These are phyloP conservation scores for Taiozyma sp. DNA, from an alignment of 1,139 yeast species.

Conservation along the genomic window DNA sequence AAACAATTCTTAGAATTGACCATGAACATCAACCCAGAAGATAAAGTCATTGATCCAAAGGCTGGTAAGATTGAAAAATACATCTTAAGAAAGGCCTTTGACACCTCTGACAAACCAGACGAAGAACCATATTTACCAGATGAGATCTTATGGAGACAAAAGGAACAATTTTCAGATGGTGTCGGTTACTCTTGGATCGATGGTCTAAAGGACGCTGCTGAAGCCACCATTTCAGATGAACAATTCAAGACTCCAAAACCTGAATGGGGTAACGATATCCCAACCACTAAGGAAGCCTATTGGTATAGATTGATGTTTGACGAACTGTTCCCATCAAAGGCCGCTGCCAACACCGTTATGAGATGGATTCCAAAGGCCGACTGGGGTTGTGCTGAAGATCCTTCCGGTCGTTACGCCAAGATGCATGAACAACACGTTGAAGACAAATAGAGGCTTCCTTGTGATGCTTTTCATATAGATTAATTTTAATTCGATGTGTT, in stretches of 20 bases:
- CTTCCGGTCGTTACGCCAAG: conserved; percentile 94
- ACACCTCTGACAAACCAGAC: conserved; percentile 67
- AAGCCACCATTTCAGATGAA: conserved; percentile 80
- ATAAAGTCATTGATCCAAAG: conserved; percentile 70
- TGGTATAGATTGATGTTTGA: conserved; percentile 98
- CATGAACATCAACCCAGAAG: conserved; percentile 93
- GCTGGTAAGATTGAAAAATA: conserved; percentile 88
- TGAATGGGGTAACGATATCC: conserved; percentile 93
- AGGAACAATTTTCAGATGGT: conserved; percentile 99
- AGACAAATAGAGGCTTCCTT: conserved; percentile 4
- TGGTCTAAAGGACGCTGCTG: conserved; percentile 94
- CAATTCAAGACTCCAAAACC: conserved; percentile 86
- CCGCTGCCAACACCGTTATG: conserved; percentile 96
- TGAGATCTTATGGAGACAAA: conserved; percentile 98
- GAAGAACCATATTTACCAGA: conserved; percentile 85
- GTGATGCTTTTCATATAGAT: neutral
- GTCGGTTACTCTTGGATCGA: conserved; percentile 99
- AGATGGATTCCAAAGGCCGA: conserved; percentile 99
- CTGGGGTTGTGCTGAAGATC: conserved; percentile 99
- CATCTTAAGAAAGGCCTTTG: conserved; percentile 95
- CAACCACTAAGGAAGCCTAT: conserved; percentile 98
- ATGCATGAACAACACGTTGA: conserved; percentile 67
- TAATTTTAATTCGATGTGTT: neutral
- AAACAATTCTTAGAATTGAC: conserved; percentile 86
- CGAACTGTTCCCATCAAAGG: conserved; percentile 80